Conservation (phyloP, 2,329 filamentous ascomycete genomes). For the Monilinia polystroma region DNA sequence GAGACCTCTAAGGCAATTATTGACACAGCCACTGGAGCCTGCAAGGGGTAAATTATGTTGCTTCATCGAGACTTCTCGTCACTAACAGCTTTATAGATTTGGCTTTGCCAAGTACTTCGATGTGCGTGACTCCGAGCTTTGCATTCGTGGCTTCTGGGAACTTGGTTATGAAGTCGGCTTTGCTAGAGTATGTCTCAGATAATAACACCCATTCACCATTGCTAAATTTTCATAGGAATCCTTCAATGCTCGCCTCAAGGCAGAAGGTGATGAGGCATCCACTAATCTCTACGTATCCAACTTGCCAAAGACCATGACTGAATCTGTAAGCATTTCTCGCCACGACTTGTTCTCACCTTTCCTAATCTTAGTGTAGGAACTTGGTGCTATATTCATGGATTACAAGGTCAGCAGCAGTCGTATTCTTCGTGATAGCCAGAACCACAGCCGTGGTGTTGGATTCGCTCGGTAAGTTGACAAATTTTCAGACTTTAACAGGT, state of each 20-base stretch:
- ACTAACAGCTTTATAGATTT: slow-evolving; percentile 59
- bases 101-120: slow-evolving; percentile 95
- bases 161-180: slow-evolving; percentile 97
- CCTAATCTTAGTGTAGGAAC: slow-evolving; percentile 53
- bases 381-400: slow-evolving; percentile 74
- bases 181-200: slow-evolving; percentile 65
- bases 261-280: slow-evolving; percentile 82
- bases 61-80: neutral
- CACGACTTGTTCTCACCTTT: slow-evolving; percentile 27
- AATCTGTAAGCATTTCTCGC: slow-evolving; percentile 64
- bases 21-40: slow-evolving; percentile 86
- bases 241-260: slow-evolving; percentile 97
- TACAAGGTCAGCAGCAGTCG: slow-evolving; percentile 89
- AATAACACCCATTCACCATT: slow-evolving; percentile 24
- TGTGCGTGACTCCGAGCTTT: slow-evolving; percentile 86
- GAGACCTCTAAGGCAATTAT: slow-evolving; percentile 99
- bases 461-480: slow-evolving; percentile 77
- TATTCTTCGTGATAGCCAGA: slow-evolving; percentile 88
- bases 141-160: slow-evolving; percentile 92
- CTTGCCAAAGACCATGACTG: slow-evolving; percentile 85
- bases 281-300: slow-evolving; percentile 99
- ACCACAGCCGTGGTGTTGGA: slow-evolving; percentile 92
- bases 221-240: slow-evolving; percentile 67
- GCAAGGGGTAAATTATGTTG: slow-evolving; percentile 74
- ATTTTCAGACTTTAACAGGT: neutral